A percentile compares a stretch with the other conserved stretches of the same genome.
phyloP scores from a whole-genome alignment of 1,284 basidiomycete species.

The Athelia psychrophila region DNA sequence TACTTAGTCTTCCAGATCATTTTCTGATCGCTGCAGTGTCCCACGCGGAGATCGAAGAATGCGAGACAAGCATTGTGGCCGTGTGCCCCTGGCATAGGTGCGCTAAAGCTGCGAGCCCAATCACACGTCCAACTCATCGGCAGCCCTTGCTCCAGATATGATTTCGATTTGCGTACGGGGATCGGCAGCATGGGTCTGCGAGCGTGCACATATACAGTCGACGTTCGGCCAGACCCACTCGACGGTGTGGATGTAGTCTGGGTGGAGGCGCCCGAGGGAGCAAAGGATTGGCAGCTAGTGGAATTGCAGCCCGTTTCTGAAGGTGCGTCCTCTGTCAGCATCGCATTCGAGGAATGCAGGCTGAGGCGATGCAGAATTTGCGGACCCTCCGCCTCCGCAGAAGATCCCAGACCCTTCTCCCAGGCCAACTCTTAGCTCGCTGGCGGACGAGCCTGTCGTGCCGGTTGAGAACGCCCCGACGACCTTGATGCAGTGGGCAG shows the following conservation, averaged over 20 bases:
- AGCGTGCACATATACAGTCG: constrained; percentile 76
- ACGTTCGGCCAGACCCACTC: constrained; percentile 40
- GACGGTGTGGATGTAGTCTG: constrained; percentile 53
- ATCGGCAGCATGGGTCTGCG: constrained; percentile 75
- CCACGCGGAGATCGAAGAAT: constrained; percentile 77
- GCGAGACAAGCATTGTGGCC: constrained; percentile 53
- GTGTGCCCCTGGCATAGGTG: constrained; percentile 85
- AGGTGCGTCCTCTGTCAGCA: constrained; percentile 38
- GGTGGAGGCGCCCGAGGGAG: constrained; percentile 60
- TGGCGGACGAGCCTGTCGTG: constrained; percentile 40
- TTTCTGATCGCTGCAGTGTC: constrained; percentile 37
- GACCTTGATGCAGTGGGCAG: constrained; percentile 75
- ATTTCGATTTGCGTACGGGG: constrained; percentile 70
- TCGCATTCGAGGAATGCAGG: neutral
- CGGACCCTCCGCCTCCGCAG: constrained; percentile 57
- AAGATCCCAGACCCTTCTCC: constrained; percentile 19
- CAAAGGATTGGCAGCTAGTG: constrained; percentile 65
- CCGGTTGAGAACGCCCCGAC: constrained; percentile 47
- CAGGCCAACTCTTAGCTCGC: constrained; percentile 6
- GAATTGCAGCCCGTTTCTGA: constrained; percentile 82
- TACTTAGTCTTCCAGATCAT: no score
- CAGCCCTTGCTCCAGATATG: constrained; percentile 48
- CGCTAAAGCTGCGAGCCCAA: neutral
- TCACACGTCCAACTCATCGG: constrained; percentile 25
- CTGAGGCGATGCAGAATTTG: constrained; percentile 50